phyloP scores from a whole-genome alignment of 108 stramenopile species.

The Cyclotella sp. region DNA sequence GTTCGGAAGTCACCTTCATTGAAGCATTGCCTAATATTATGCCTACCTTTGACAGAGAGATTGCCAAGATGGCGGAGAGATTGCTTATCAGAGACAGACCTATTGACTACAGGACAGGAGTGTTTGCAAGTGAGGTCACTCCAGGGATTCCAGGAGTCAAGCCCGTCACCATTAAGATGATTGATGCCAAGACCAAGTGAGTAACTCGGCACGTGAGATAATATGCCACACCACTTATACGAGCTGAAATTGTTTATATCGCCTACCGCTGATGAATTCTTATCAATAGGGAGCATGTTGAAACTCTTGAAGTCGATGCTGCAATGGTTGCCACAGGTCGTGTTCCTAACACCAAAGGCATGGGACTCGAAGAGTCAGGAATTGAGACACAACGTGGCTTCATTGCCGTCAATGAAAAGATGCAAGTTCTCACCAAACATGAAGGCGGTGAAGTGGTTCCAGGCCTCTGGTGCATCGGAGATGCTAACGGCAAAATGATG shows the following conservation, averaged over 20 bases:
- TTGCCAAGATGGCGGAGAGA: slow-evolving; percentile 96
- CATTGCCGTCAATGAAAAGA: slow-evolving; percentile 94
- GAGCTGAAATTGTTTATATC: too few species aligned
- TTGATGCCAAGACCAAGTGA: slow-evolving; percentile 97
- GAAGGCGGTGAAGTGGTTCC: slow-evolving; percentile 86
- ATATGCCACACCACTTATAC: too few species aligned
- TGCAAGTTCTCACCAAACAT: slow-evolving; percentile 92
- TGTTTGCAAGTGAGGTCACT: slow-evolving; percentile 95
- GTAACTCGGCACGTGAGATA: too few species aligned
- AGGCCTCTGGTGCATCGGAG: slow-evolving; percentile 98
- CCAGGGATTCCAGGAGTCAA: slow-evolving; percentile 96
- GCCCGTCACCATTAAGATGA: slow-evolving; percentile 98
- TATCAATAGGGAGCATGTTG: slow-evolving; percentile 85
- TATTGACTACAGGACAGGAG: slow-evolving; percentile 94
- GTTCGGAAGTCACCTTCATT: slow-evolving; percentile 97
- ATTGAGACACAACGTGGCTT: slow-evolving; percentile 96
- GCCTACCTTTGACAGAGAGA: slow-evolving; percentile 98
- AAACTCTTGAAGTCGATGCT: slow-evolving; percentile 97
- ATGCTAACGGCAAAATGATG: slow-evolving; percentile 99
- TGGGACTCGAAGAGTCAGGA: slow-evolving; percentile 90
- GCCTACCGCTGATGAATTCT: not conserved
- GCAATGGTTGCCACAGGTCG: slow-evolving; percentile 99
- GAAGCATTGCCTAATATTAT: slow-evolving; percentile 94
- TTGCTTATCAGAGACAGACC: slow-evolving; percentile 92
- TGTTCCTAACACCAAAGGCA: slow-evolving; percentile 93